phyloP scores from a whole-genome alignment of 2,329 filamentous ascomycete species.

The Nothophaeocryptopus gaeumannii region DNA sequence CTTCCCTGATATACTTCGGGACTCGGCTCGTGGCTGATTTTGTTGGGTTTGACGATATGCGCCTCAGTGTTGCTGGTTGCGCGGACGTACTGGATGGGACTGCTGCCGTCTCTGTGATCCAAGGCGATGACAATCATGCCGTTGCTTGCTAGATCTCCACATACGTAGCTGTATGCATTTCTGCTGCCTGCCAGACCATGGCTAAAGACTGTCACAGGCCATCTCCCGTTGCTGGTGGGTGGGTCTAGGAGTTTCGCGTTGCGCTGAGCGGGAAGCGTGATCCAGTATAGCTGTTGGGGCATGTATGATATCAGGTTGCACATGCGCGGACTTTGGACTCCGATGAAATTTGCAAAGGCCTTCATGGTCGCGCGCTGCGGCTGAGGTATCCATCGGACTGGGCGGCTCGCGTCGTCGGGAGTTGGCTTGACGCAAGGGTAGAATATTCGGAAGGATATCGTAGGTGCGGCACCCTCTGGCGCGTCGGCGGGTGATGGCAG shows the following conservation, averaged over 20 bases:
- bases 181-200: conserved; percentile 78
- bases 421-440: conserved; percentile 61
- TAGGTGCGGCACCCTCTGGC: conserved; percentile 59
- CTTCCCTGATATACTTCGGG: conserved; percentile 62
- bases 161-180: conserved; percentile 82
- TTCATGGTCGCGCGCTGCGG: conserved; percentile 72
- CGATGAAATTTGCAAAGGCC: conserved; percentile 74
- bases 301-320: conserved; percentile 30
- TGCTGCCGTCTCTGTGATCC: conserved; percentile 79
- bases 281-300: conserved; percentile 69
- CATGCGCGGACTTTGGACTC: conserved; percentile 48
- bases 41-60: conserved; percentile 44
- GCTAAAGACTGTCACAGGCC: conserved; percentile 82
- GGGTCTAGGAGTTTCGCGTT: conserved; percentile 62
- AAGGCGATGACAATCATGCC: conserved; percentile 77
- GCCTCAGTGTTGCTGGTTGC: conserved; percentile 48
- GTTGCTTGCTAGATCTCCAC: conserved; percentile 74
- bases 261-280: conserved; percentile 68
- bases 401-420: conserved; percentile 47
- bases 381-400: conserved; percentile 72
- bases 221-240: conserved; percentile 53
- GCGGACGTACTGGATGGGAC: conserved; percentile 70
- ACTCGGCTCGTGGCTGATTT: conserved; percentile 59
- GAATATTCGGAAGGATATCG: conserved; percentile 77
- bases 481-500: conserved; percentile 57